Evolutionary conservation across 1,139 yeast species (phyloP).

Genomic region (Blastobotrys aristatus): DNA sequence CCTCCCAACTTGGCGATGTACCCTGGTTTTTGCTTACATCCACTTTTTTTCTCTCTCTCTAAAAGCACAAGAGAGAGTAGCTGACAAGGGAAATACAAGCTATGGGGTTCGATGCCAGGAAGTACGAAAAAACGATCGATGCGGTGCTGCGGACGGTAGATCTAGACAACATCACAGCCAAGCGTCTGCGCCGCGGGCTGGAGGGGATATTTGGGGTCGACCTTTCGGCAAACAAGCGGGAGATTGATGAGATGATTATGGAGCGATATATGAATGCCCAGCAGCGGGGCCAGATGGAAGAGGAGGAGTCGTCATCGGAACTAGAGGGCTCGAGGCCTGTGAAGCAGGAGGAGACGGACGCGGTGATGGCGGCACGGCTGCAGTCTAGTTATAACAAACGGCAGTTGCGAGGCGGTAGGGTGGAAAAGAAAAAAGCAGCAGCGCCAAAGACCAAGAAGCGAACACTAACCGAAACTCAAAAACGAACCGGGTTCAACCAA

Average conservation of each 20-base stretch:
- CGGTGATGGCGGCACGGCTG: slow-evolving; percentile 44
- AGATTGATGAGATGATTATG: slow-evolving; percentile 56
- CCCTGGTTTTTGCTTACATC: background rate
- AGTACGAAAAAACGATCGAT: slow-evolving; percentile 63
- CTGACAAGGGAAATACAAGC: too few relatives aligned
- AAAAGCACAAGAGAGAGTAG: background rate
- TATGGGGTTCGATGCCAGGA: slow-evolving; percentile 20
- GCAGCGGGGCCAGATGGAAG: slow-evolving; percentile 24
- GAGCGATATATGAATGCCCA: slow-evolving; percentile 50
- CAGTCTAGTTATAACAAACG: slow-evolving; percentile 35
- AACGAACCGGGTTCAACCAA: slow-evolving; percentile 21
- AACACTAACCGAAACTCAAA: background rate
- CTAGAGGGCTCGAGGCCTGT: background rate
- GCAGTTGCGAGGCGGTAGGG: slow-evolving; percentile 12
- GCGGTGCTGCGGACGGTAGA: slow-evolving; percentile 74
- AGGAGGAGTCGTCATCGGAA: background rate
- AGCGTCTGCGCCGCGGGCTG: slow-evolving; percentile 62
- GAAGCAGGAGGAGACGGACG: slow-evolving; percentile 35
- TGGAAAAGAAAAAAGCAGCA: background rate
- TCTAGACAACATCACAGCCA: slow-evolving; percentile 65
- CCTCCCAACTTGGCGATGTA: background rate
- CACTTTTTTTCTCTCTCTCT: background rate
- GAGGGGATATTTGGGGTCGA: slow-evolving; percentile 62
- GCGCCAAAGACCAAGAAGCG: background rate
- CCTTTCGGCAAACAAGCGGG: slow-evolving; percentile 47